These are phyloP conservation scores for Casuarina equisetifolia DNA, from an alignment of 306 rosid genomes.

Conservation along the genomic window DNA sequence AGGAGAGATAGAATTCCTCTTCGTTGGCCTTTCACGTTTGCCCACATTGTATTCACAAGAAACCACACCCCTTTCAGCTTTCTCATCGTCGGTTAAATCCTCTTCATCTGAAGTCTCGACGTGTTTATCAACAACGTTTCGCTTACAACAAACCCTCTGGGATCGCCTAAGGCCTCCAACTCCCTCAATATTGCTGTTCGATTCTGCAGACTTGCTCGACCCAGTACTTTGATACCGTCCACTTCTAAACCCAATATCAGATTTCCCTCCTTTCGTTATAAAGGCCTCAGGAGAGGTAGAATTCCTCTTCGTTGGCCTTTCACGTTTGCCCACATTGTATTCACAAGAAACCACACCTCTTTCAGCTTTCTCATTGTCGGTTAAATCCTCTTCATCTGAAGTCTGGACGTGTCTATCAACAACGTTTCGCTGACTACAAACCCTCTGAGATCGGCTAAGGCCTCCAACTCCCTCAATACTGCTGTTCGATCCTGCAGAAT, in stretches of 20 bases:
- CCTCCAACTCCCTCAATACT: conserved; percentile 16
- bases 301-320: conserved; percentile 6
- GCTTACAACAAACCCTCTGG: conserved; percentile 14
- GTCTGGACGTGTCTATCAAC: background rate
- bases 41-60: background rate
- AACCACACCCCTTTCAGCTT: conserved; percentile 16
- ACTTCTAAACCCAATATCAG: background rate
- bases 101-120: conserved; percentile 3
- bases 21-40: conserved; percentile 7
- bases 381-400: conserved; percentile 5
- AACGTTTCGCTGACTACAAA: conserved; percentile 2
- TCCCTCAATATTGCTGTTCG: conserved; percentile 11
- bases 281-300: conserved; percentile 6
- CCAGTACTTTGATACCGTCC: conserved; percentile 14
- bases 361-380: conserved; percentile 14
- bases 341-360: conserved; percentile 4
- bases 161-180: conserved; percentile 31
- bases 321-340: background rate
- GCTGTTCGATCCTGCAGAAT: conserved; percentile 15
- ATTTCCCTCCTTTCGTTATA: conserved; percentile 4
- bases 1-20: conserved; percentile 9
- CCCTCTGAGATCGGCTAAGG: conserved; percentile 31
- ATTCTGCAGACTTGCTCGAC: conserved; percentile 14
- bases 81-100: conserved; percentile 4
- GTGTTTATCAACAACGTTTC: conserved; percentile 1